Evolutionary conservation across 139 green algal genomes (phyloP).

Genomic region (Volvox reticuliferus): DNA sequence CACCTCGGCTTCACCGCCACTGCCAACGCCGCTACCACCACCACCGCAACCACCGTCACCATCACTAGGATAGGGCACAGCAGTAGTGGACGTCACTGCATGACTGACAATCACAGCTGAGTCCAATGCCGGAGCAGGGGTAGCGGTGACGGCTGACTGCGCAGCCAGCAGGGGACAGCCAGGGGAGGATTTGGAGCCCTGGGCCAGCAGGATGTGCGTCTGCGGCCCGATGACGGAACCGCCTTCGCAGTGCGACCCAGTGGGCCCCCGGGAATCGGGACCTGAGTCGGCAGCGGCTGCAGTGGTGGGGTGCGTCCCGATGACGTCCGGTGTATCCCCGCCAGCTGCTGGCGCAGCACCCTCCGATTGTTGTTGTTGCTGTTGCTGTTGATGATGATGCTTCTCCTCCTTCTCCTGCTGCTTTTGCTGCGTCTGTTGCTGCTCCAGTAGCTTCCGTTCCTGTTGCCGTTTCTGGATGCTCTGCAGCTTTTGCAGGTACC

Average conservation of each 20-base stretch:
- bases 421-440: background rate
- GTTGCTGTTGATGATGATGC: background rate
- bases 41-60: background rate
- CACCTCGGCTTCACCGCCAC: background rate
- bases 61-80: no score
- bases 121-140: no score
- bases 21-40: background rate
- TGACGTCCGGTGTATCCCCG: no score
- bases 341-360: background rate
- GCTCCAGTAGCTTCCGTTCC: conserved; percentile 16
- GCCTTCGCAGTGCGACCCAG: no score
- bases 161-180: no score
- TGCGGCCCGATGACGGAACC: no score
- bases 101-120: no score
- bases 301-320: background rate
- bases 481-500: conserved; percentile 81
- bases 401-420: conserved; percentile 35
- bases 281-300: background rate
- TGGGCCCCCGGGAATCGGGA: background rate
- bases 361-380: background rate
- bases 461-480: conserved; percentile 5
- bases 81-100: no score
- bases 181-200: no score
- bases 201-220: no score
- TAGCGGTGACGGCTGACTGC: no score